Evolutionary conservation across 495 filamentous ascomycete genomes (phyloP).

Genomic region (Lepidopterella palustris): DNA sequence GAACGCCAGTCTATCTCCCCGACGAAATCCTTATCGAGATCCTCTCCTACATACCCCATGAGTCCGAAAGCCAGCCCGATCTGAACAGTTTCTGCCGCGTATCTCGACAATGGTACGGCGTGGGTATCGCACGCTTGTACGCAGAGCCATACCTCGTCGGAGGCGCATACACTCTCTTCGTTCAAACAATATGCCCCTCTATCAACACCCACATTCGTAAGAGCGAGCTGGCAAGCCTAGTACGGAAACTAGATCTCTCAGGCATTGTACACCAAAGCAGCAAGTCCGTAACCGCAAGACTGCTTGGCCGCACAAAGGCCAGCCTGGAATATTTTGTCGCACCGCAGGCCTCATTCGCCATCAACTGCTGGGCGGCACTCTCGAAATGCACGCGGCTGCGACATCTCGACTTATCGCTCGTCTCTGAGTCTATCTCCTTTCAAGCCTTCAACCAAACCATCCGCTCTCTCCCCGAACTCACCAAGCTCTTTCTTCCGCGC

Average conservation of each 20-base stretch:
- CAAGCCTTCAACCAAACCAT: slow-evolving; percentile 49
- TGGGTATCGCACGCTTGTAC: slow-evolving; percentile 52
- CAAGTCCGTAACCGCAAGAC: slow-evolving; percentile 56
- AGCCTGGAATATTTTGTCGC: slow-evolving; percentile 57
- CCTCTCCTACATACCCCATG: slow-evolving; percentile 30
- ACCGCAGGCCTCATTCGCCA: slow-evolving; percentile 57
- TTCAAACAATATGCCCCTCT: slow-evolving; percentile 56
- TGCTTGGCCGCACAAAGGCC: slow-evolving; percentile 53
- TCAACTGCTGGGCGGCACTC: slow-evolving; percentile 58
- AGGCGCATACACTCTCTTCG: slow-evolving; percentile 52
- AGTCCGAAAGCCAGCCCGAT: slow-evolving; percentile 35
- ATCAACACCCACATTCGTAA: slow-evolving; percentile 51
- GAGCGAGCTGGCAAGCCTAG: slow-evolving; percentile 48
- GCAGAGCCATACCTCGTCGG: slow-evolving; percentile 46
- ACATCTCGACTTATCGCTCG: slow-evolving; percentile 53
- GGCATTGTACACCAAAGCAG: slow-evolving; percentile 58
- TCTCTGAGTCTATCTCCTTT: slow-evolving; percentile 49
- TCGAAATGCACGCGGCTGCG: slow-evolving; percentile 53
- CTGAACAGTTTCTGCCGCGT: slow-evolving; percentile 54
- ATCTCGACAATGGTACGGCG: slow-evolving; percentile 59
- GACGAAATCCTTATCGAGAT: slow-evolving; percentile 50
- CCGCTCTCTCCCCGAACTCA: slow-evolving; percentile 43
- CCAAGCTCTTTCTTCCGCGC: slow-evolving; percentile 50
- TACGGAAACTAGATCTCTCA: slow-evolving; percentile 53
- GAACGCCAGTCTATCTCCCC: slow-evolving; percentile 26